Evolutionary conservation across 2,329 filamentous ascomycete genomes (phyloP), one percentile per base, ranked within the genome.

Genomic region (Mycocentrospora acerina): DNA sequence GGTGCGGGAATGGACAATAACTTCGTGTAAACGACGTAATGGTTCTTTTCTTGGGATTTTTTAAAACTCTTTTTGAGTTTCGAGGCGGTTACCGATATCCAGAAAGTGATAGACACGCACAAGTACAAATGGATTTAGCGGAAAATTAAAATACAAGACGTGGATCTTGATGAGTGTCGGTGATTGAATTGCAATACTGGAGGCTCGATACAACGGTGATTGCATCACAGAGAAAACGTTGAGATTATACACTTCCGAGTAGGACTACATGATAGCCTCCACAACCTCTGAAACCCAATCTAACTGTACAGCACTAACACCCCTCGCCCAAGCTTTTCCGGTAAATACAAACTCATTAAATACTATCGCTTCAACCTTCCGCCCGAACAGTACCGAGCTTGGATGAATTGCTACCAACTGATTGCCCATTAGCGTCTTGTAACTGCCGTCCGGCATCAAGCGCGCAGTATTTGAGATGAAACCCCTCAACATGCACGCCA

Each of bases 261-360:
- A n/a, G n/a, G n/a, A n/a, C 31, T 56, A 60, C 48, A 62, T 44
- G 10, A 64, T 50, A n/a, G 46, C 53, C 15, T 59, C 61, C 14
- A 72, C 51, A 15, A 75, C 71, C 42, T 81, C 77, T 15, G 72
- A 76, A 16, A 84, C 69, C 81, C 81, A 84, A 46, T 77, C 72
- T 69, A 82, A 68, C 66, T 82, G 76, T 35, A 84, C 76, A 1
- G 76, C 78, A 61, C 79, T 82, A 7, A 83, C 81, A 3, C 78
- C 75, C 32, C 79, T 70, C 11, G 79, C 81, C 67, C 82, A 85
- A 37, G 78, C 78, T 49, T 78, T 78, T 29, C 76, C 82, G 14
- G 81, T 85, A 55, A 80, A 85, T 3, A 84, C 79, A 60, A 81
- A 83, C 59, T 84, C 81, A 42, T 78, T 81, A 53, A 82, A 85